Evolutionary conservation across 2,329 filamentous ascomycete genomes (phyloP), one percentile per base, ranked within the genome.

Genomic region (Aureobasidium sp.): DNA sequence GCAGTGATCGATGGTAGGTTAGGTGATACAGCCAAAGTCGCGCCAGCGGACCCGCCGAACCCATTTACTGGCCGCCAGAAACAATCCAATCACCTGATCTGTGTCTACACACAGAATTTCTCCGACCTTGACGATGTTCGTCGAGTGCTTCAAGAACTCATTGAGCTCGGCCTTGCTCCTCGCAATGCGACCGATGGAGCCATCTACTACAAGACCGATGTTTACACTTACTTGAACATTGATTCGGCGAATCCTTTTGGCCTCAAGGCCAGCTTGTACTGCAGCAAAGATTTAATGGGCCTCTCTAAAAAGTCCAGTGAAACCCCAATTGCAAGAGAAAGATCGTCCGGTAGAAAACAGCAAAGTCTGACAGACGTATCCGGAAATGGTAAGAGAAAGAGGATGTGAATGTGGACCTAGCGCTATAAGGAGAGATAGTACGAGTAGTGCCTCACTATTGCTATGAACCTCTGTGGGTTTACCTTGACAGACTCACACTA

Each of bases 171-270:
- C 6, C 69, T 93, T 32, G 73, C 85, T 14, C 60, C 63, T 6
- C 56, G 59, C 21, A 60, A 63, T 12, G 47, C 72, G 3, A 72
- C 70, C 40, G 37, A 41, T 16, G 27, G 48, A 12, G 70, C 74
- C 1, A 82, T 93, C 45, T 91, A 88, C 66, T 95, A 94, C 71
- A 94, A 94, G 64, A 79, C 79, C 60, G 84, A 85, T 77, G 65
- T 74, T 66, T 79, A 71, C 56, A 75, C 72, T 0, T 63, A 71
- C 35, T 63, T 75, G 14, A 62, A 67, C n/a, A 66, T 75, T 16
- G 66, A 66, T 35, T 65, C 66, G 4, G 57, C 63, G 6, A 75
- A 71, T 37, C 57, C 63, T 7, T 74, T 70, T 56, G 69, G 68
- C 6, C 58, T 75, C 6, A 62, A 64, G 54, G 71, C 71, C 10